A percentile compares a stretch with the other conserved stretches of the same genome.
phyloP scores from a whole-genome alignment of 1,284 basidiomycete genomes.

The Sporisorium graminicola region DNA sequence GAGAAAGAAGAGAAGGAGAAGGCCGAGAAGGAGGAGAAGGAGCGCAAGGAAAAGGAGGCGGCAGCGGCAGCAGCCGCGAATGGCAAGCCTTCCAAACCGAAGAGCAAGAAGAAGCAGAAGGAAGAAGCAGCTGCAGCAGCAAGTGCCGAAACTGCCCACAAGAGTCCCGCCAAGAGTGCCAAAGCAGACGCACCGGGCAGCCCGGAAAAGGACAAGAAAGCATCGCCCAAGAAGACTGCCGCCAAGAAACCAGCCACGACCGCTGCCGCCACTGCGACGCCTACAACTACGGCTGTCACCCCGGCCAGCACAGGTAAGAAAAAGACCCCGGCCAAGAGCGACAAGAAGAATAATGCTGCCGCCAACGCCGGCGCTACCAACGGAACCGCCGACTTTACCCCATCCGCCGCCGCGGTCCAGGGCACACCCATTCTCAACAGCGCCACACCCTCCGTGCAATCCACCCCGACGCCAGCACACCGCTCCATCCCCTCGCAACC shows the following conservation, averaged over 20 bases:
- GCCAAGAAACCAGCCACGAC: conserved; percentile 39
- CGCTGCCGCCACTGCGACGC: conserved; percentile 13
- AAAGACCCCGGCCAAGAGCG: conserved; percentile 42
- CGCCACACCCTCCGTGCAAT: conserved; percentile 44
- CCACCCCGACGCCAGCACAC: conserved; percentile 46
- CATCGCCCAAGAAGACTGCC: conserved; percentile 44
- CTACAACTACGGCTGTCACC: conserved; percentile 8
- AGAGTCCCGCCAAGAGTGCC: conserved; percentile 29
- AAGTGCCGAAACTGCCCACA: conserved; percentile 21
- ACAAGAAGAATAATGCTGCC: conserved; percentile 25
- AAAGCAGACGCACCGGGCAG: conserved; percentile 27
- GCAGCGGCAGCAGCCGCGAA: conserved; percentile 22
- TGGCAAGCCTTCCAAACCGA: conserved; percentile 33
- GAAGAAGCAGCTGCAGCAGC: conserved; percentile 46
- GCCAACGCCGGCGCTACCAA: not conserved
- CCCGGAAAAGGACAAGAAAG: conserved; percentile 48
- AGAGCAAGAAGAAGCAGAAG: conserved; percentile 59
- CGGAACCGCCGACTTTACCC: not conserved
- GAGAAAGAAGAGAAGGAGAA: conserved; percentile 59
- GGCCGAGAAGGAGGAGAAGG: conserved; percentile 54
- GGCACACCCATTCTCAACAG: conserved; percentile 41
- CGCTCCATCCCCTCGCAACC: conserved; percentile 42
- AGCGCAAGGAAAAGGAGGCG: conserved; percentile 51
- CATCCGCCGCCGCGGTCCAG: conserved; percentile 12
- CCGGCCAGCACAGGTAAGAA: conserved; percentile 39